Base-by-base conservation (phyloP, 2,329 filamentous ascomycete genomes). In the Monosporascus sp. region DNA sequence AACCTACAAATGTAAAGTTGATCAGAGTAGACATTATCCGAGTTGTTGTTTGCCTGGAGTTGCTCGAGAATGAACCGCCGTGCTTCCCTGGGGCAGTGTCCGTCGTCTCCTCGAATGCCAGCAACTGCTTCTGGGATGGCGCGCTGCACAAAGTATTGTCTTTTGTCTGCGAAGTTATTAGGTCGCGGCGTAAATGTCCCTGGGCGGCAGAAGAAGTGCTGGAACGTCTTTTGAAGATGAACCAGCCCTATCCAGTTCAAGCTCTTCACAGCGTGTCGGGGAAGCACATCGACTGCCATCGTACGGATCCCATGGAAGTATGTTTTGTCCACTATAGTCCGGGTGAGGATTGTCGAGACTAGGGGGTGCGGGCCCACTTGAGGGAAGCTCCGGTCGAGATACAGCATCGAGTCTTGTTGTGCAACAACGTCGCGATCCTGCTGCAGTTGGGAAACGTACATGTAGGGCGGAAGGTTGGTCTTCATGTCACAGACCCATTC, bases 391-490 rank as follows among this genome's bases (percentile, higher is more conserved):
- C 70, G 70, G 41, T 82, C 78, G 60, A 96, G 81, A 65, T 87
- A 90, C 63, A 94, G 79, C 73, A 96, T 83, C 5, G 90, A 83
- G 62, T 87, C 83, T 62, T 85, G 82, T 60, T 87, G 84, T n/a
- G 95, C 95, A 58, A 96, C 90, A 54, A 99, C 90, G 68, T 99
- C 95, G 62, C 93, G 82, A 70, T 99, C 94, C 70, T 99, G 94
- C 68, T 99, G 94, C 57, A 99, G 77, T 69, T 99, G 94, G 22
- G 94, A 97, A 54, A 96, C 84, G 68, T 94, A 97, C 95, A 99
- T 99, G 76, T 97, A 97, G 5, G 90, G 84, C 46, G 90, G 90
- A 80, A 97, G 90, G 57, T 86, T 86, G 11, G 80, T 77, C 55
- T 87, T 85, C 70, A 96, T 89, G 60, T 86, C 86, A 70, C 89